Evolutionary conservation across 495 filamentous ascomycete genomes (phyloP).

Genomic region (Parmelia sp.): DNA sequence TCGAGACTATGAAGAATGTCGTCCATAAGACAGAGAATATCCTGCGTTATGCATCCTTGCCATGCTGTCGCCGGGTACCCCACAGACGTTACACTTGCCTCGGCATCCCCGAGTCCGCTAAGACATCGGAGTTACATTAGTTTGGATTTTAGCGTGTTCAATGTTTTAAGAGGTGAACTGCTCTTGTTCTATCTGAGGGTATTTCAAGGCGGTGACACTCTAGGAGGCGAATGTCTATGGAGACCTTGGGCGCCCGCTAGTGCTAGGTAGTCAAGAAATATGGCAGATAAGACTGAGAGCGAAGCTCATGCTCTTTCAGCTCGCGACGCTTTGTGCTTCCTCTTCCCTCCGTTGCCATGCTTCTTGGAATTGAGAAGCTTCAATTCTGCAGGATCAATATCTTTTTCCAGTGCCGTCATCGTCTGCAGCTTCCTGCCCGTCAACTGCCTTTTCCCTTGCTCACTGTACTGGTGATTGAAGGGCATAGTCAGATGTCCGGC

Average conservation of each 20-base stretch:
- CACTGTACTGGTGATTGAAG: slow-evolving; percentile 80
- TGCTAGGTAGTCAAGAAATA: slow-evolving; percentile 1
- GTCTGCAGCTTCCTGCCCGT: slow-evolving; percentile 77
- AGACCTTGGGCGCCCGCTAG: background rate
- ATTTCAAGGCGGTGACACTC: background rate
- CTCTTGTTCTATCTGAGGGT: background rate
- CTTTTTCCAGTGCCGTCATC: slow-evolving; percentile 79
- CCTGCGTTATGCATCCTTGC: background rate
- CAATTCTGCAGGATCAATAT: slow-evolving; percentile 77
- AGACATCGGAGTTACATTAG: background rate
- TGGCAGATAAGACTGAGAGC: background rate
- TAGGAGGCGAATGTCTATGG: background rate
- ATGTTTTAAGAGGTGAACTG: background rate
- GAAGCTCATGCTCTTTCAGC: slow-evolving; percentile 12
- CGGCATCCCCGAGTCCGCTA: background rate
- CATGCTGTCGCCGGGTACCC: background rate
- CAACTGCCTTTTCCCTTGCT: slow-evolving; percentile 72
- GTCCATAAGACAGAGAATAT: background rate
- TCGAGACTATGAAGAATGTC: background rate
- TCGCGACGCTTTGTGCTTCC: slow-evolving; percentile 17
- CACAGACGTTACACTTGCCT: background rate
- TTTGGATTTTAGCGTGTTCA: background rate
- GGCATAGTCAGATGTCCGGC: slow-evolving; percentile 68
- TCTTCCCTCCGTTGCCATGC: slow-evolving; percentile 82
- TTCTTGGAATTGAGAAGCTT: slow-evolving; percentile 69